These are phyloP conservation scores for Arthroderma uncinatum DNA, from an alignment of 2,329 filamentous ascomycete species.

Conservation along the genomic window DNA sequence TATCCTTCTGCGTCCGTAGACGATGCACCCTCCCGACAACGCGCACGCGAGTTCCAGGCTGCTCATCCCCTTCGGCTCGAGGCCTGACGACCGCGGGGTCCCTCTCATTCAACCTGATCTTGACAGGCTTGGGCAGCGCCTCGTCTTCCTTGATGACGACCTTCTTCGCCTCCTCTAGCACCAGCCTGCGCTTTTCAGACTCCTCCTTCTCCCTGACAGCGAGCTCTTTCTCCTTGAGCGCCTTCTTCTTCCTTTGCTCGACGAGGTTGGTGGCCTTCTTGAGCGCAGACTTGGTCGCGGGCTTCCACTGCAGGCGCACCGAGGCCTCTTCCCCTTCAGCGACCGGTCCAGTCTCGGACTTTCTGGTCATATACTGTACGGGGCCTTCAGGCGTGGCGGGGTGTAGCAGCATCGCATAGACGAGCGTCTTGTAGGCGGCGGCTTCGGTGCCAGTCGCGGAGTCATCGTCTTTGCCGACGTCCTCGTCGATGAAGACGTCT, in stretches of 20 bases:
- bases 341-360: conserved; percentile 52
- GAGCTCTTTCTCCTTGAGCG: conserved; percentile 62
- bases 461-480: conserved; percentile 59
- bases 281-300: conserved; percentile 67
- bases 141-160: conserved; percentile 58
- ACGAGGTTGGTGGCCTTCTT: conserved; percentile 72
- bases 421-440: conserved; percentile 70
- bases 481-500: conserved; percentile 68
- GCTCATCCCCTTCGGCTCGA: conserved; percentile 46
- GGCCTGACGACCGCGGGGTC: conserved; percentile 48
- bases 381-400: conserved; percentile 43
- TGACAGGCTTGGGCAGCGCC: conserved; percentile 60
- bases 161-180: conserved; percentile 75
- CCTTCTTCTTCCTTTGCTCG: conserved; percentile 73
- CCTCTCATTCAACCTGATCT: conserved; percentile 65
- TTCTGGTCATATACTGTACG: conserved; percentile 56
- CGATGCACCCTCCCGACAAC: conserved; percentile 77
- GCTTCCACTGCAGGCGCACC: conserved; percentile 62
- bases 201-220: conserved; percentile 62
- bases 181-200: conserved; percentile 55
- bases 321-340: conserved; percentile 53
- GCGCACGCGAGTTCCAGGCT: conserved; percentile 59
- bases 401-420: conserved; percentile 65
- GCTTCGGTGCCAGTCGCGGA: conserved; percentile 57
- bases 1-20: conserved; percentile 67